Percentiles rank a stretch among this genome's conserved stretches.
phyloP scores from a whole-genome alignment of 805 yeast genomes.

The Candida ortonii region DNA sequence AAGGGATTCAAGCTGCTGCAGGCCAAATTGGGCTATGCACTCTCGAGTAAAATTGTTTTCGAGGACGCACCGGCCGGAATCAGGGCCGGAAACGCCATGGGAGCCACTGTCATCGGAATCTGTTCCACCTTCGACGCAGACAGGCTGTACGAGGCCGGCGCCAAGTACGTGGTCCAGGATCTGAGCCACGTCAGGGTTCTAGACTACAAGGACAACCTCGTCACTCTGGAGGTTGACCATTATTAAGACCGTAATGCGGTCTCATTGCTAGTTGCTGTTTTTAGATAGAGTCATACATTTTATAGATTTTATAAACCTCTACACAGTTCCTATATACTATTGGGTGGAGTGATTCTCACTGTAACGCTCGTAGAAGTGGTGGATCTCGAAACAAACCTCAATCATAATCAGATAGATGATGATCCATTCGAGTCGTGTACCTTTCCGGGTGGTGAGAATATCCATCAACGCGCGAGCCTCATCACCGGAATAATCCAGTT shows the following conservation, averaged over 20 bases:
- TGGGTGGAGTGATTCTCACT: constrained; percentile 17
- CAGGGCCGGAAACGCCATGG: constrained; percentile 78
- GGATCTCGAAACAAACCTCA: constrained; percentile 78
- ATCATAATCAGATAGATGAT: constrained; percentile 79
- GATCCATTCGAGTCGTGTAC: constrained; percentile 82
- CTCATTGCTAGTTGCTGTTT: too few species aligned
- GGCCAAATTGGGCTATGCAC: constrained; percentile 29
- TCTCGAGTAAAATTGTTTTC: constrained; percentile 56
- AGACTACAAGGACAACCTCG: constrained; percentile 45
- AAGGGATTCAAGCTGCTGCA: constrained; percentile 49
- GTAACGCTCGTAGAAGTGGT: constrained; percentile 65
- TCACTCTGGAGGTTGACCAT: constrained; percentile 37
- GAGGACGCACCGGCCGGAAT: constrained; percentile 92
- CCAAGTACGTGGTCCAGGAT: constrained; percentile 77
- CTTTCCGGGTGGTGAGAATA: constrained; percentile 70
- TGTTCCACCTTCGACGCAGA: constrained; percentile 75
- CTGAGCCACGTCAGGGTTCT: constrained; percentile 59
- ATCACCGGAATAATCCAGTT: constrained; percentile 87
- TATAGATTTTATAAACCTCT: constrained; percentile 6
- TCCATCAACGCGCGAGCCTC: constrained; percentile 76
- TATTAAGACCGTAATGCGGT: constrained; percentile 2
- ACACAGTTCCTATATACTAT: constrained; percentile 6
- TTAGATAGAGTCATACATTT: too few species aligned
- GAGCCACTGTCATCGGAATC: constrained; percentile 79
- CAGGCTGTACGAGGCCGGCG: constrained; percentile 70